These are phyloP conservation scores for Musa balbisiana DNA, from an alignment of 202 grass and related monocot species.

Conservation along the genomic window DNA sequence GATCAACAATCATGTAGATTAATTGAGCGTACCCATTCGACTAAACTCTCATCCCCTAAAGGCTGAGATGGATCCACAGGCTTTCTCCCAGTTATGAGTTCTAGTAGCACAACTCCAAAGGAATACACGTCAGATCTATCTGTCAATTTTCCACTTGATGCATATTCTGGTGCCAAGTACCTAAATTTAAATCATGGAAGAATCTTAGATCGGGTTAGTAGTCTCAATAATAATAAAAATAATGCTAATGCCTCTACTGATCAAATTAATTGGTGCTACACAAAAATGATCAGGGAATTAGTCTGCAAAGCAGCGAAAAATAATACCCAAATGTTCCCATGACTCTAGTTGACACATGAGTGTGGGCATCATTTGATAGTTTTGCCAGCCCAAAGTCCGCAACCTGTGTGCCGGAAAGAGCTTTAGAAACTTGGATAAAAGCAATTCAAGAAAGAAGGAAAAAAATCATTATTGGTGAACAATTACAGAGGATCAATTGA, in stretches of 20 bases:
- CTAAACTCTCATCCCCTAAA: slow-evolving; percentile 66
- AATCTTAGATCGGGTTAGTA: background rate
- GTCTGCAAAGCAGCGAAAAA: background rate
- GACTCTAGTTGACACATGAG: slow-evolving; percentile 74
- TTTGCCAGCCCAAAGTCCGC: slow-evolving; percentile 81
- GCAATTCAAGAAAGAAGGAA: no score
- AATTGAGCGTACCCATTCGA: slow-evolving; percentile 54
- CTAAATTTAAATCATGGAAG: slow-evolving; percentile 24
- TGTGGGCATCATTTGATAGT: slow-evolving; percentile 50
- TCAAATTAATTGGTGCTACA: no score
- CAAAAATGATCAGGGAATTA: no score
- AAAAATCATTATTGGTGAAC: no score
- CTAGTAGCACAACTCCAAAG: slow-evolving; percentile 83
- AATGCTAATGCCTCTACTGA: no score
- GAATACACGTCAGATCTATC: slow-evolving; percentile 88
- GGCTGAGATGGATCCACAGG: slow-evolving; percentile 64
- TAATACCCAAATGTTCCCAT: slow-evolving; percentile 83
- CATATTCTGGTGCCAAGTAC: slow-evolving; percentile 87
- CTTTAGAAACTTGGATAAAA: no score
- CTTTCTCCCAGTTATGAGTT: slow-evolving; percentile 78
- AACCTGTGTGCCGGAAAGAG: slow-evolving; percentile 25
- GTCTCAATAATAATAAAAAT: no score
- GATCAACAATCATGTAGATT: no score
- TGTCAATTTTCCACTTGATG: slow-evolving; percentile 68
- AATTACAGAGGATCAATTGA: no score